Evolutionary conservation across 805 yeast species (phyloP).

Genomic region (Saccharomycopsis malanga): DNA sequence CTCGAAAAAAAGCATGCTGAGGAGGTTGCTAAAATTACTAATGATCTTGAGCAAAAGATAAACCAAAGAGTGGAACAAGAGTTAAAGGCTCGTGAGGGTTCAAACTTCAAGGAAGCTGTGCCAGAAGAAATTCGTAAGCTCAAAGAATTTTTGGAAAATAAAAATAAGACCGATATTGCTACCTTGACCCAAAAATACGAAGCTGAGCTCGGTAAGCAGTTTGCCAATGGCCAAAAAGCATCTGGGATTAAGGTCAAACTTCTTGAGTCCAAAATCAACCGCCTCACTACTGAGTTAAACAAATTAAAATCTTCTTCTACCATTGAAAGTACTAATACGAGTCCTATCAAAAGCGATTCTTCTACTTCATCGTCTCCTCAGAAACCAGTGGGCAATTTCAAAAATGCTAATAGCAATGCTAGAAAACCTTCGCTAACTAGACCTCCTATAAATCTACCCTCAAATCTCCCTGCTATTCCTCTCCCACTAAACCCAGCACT

Average conservation of each 20-base stretch:
- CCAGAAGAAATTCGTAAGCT: slow-evolving; percentile 9
- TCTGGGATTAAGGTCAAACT: slow-evolving; percentile 13
- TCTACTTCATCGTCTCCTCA: not conserved
- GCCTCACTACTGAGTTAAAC: slow-evolving; percentile 6
- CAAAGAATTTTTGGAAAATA: slow-evolving; percentile 10
- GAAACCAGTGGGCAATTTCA: not conserved
- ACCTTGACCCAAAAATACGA: slow-evolving; percentile 9
- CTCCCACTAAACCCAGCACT: not conserved
- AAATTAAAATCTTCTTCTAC: not conserved
- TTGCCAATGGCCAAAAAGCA: slow-evolving; percentile 16
- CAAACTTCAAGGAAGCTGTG: slow-evolving; percentile 1
- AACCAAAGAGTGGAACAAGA: slow-evolving; percentile 3
- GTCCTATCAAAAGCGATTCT: not conserved
- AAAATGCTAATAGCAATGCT: not conserved
- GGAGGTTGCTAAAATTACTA: slow-evolving; percentile 1
- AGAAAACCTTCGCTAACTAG: not conserved
- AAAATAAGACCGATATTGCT: slow-evolving; percentile 7
- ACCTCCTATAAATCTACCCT: slow-evolving; percentile 2
- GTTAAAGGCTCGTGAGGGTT: slow-evolving; percentile 4
- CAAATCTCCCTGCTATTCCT: not conserved
- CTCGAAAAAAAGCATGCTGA: slow-evolving; percentile 11
- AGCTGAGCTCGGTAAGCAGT: slow-evolving; percentile 13
- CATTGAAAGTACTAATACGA: slow-evolving; percentile 3
- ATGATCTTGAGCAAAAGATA: slow-evolving; percentile 11
- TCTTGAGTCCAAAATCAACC: slow-evolving; percentile 13